Percentiles rank a stretch among this genome's conserved stretches.
phyloP scores from a whole-genome alignment of 768 basidiomycete species.

The Naematelia aurantialba region DNA sequence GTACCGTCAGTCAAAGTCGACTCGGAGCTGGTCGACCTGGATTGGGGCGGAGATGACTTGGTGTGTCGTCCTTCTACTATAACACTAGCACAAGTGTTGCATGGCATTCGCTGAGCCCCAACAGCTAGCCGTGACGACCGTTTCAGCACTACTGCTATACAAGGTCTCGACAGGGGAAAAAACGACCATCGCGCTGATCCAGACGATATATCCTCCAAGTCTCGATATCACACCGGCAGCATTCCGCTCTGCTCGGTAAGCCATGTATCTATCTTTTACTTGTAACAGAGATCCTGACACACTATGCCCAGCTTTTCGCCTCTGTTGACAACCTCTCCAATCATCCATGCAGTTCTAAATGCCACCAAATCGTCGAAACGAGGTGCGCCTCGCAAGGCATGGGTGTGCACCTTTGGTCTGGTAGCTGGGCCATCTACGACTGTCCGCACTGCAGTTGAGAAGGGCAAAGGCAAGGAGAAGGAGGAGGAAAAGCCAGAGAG shows the following conservation, averaged over 20 bases:
- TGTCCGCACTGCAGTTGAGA: conserved; percentile 21
- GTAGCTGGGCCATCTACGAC: conserved; percentile 29
- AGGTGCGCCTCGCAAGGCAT: conserved; percentile 42
- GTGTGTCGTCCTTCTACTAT: conserved; percentile 19
- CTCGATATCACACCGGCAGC: conserved; percentile 37
- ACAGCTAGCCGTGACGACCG: conserved; percentile 46
- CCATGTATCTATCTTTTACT: conserved; percentile 3
- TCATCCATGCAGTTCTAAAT: conserved; percentile 48
- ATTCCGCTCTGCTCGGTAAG: conserved; percentile 47
- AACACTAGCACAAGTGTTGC: too few relatives aligned
- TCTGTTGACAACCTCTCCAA: conserved; percentile 16
- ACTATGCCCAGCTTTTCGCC: conserved; percentile 16
- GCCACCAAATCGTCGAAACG: conserved; percentile 29
- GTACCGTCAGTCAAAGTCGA: conserved; percentile 57
- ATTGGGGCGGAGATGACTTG: conserved; percentile 59
- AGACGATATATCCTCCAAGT: conserved; percentile 41
- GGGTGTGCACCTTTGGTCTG: conserved; percentile 31
- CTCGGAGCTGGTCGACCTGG: conserved; percentile 75
- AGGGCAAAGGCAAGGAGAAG: conserved; percentile 22
- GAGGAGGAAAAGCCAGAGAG: conserved; percentile 10
- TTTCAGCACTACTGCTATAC: conserved; percentile 34
- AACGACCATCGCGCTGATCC: conserved; percentile 20
- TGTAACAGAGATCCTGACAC: background rate
- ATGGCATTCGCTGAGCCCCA: background rate
- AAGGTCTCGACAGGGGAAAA: conserved; percentile 16